Evolutionary conservation across 805 yeast species (phyloP).

Genomic region (Isabelozyma gotoi): DNA sequence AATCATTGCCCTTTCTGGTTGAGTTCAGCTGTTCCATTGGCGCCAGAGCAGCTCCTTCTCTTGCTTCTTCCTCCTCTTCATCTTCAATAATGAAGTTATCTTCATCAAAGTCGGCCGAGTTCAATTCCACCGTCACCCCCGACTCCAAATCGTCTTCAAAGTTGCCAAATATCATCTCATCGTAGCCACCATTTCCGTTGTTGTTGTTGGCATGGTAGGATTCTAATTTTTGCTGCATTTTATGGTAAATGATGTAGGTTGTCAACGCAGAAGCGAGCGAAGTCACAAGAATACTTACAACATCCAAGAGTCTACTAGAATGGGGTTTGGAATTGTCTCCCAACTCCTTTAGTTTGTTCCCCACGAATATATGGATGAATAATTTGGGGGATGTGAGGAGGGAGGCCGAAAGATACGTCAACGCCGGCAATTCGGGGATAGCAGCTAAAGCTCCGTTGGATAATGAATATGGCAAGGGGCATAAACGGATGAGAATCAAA

Average conservation of each 20-base stretch:
- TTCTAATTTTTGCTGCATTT: constrained; percentile 42
- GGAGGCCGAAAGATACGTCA: constrained; percentile 69
- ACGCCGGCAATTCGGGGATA: constrained; percentile 68
- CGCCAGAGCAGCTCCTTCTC: too few relatives aligned
- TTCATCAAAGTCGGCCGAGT: constrained; percentile 36
- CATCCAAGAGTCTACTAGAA: constrained; percentile 56
- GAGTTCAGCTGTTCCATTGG: background rate
- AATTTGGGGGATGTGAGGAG: constrained; percentile 78
- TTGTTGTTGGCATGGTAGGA: constrained; percentile 20
- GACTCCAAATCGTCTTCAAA: constrained; percentile 38
- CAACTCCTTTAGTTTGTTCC: constrained; percentile 67
- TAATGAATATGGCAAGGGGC: constrained; percentile 91
- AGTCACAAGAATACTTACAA: constrained; percentile 60
- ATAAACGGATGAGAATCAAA: constrained; percentile 70
- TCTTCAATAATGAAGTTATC: constrained; percentile 42
- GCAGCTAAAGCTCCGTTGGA: constrained; percentile 92
- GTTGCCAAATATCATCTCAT: constrained; percentile 37
- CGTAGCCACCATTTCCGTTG: constrained; percentile 16
- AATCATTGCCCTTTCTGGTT: background rate
- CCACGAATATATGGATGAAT: constrained; percentile 73
- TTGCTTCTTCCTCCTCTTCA: constrained; percentile 25
- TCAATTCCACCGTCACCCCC: constrained; percentile 32
- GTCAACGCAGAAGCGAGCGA: constrained; percentile 53
- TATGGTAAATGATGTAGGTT: constrained; percentile 65
- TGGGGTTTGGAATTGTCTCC: constrained; percentile 55